Conservation (phyloP, 2,329 filamentous ascomycete species). For the Trichoderma polysporum region DNA sequence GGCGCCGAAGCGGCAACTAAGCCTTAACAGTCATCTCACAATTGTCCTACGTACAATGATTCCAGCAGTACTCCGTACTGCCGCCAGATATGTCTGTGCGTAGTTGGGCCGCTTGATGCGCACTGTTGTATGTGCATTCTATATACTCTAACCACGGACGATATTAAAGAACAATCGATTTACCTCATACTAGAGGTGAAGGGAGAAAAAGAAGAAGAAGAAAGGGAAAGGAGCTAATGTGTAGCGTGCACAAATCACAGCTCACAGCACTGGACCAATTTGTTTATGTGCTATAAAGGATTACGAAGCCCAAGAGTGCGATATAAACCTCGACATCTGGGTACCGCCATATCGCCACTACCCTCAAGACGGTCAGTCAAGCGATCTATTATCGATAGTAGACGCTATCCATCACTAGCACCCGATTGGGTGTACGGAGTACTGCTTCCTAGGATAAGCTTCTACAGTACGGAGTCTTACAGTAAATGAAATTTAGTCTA, state of each 20-base stretch:
- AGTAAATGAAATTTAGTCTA: neutral
- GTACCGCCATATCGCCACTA: neutral
- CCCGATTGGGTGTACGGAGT: neutral
- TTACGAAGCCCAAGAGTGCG: neutral
- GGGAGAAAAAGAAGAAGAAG: neutral
- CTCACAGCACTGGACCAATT: neutral
- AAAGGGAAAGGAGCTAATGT: no score
- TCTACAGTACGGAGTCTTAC: no score
- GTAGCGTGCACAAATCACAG: no score
- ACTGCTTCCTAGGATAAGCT: neutral
- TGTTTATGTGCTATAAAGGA: neutral
- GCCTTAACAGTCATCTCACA: neutral
- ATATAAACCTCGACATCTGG: neutral
- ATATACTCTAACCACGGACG: neutral
- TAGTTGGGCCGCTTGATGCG: neutral
- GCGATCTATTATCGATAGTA: neutral
- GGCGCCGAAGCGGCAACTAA: constrained; percentile 9
- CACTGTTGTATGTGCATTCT: neutral
- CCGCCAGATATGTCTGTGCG: neutral
- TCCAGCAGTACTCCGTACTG: neutral
- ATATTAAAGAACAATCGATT: neutral
- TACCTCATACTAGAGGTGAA: neutral
- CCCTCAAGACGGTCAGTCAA: neutral
- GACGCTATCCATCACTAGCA: neutral
- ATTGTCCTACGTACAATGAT: neutral